A percentile compares a stretch with the other conserved stretches of the same genome.
Evolutionary conservation across 371 early-diverging fungal species (phyloP).

Genomic region (Nematocida sp.): DNA sequence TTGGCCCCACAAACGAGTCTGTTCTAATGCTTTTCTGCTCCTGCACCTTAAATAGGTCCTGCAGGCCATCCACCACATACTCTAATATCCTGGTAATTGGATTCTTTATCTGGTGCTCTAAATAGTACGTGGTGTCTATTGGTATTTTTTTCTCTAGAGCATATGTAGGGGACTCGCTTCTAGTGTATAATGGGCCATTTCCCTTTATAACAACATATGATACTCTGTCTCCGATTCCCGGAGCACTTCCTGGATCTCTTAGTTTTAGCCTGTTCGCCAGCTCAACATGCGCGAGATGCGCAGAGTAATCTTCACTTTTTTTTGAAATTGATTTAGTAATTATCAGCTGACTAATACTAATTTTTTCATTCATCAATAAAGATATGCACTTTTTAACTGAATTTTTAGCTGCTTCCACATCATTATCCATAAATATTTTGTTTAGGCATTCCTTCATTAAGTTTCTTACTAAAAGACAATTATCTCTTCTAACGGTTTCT

Average conservation of each 20-base stretch:
- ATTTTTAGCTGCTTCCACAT: constrained; percentile 78
- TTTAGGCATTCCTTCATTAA: constrained; percentile 86
- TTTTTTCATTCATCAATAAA: constrained; percentile 84
- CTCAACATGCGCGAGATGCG: constrained; percentile 91
- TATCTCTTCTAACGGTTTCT: constrained; percentile 98
- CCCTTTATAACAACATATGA: constrained; percentile 92
- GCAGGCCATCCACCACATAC: constrained; percentile 86
- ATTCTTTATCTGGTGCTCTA: constrained; percentile 93
- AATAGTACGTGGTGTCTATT: constrained; percentile 93
- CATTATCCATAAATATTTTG: constrained; percentile 81
- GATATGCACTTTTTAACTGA: constrained; percentile 82
- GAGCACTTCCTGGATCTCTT: constrained; percentile 81
- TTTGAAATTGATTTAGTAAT: constrained; percentile 93
- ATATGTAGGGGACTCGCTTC: constrained; percentile 95
- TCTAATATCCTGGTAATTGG: constrained; percentile 93
- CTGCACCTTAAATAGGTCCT: constrained; percentile 73
- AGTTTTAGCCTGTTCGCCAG: constrained; percentile 88
- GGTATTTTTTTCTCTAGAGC: constrained; percentile 95
- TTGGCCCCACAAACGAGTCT: constrained; percentile 77
- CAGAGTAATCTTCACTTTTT: constrained; percentile 79
- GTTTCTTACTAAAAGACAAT: constrained; percentile 82
- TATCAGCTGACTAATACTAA: constrained; percentile 90
- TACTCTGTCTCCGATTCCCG: constrained; percentile 94
- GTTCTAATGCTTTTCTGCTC: constrained; percentile 78
- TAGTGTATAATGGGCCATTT: constrained; percentile 82